phyloP scores from a whole-genome alignment of 2,329 filamentous ascomycete species.

The Orbilia brochopaga region DNA sequence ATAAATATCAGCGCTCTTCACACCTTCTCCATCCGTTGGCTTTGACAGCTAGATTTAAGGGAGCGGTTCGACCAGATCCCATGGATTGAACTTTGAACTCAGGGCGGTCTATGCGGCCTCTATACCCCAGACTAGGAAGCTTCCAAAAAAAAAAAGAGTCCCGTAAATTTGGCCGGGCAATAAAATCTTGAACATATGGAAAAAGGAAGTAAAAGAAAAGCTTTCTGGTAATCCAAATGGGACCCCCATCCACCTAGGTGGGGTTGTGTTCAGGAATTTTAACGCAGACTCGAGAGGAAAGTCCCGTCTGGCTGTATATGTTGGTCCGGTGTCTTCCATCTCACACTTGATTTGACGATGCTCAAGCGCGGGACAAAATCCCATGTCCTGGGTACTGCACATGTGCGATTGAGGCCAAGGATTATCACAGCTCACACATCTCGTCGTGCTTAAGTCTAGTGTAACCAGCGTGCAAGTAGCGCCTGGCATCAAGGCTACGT shows the following conservation, averaged over 20 bases:
- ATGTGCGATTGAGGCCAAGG: slow-evolving; percentile 2
- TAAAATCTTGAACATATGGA: background rate
- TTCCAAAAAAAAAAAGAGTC: slow-evolving; percentile 28
- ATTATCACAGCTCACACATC: slow-evolving; percentile 1
- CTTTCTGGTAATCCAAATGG: slow-evolving; percentile 20
- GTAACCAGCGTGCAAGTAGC: slow-evolving; percentile 28
- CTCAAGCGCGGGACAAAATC: background rate
- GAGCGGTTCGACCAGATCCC: slow-evolving; percentile 24
- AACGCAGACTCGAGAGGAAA: slow-evolving; percentile 6
- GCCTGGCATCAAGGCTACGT: no score
- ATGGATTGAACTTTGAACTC: slow-evolving; percentile 37
- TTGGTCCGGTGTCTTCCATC: slow-evolving; percentile 18
- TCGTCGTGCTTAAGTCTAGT: slow-evolving; percentile 10
- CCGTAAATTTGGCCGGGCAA: slow-evolving; percentile 5
- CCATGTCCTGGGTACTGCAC: background rate
- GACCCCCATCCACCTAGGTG: slow-evolving; percentile 30
- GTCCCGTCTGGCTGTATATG: background rate
- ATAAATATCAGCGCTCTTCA: slow-evolving; percentile 13
- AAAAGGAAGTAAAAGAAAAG: background rate
- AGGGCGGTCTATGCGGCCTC: slow-evolving; percentile 18
- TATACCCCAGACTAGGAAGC: slow-evolving; percentile 46
- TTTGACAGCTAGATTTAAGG: slow-evolving; percentile 22
- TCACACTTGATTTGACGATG: slow-evolving; percentile 19
- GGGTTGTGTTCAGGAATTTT: slow-evolving; percentile 16
- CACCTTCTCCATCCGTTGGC: slow-evolving; percentile 36